Percentiles rank a stretch among this genome's conserved stretches.
phyloP scores from a whole-genome alignment of 441 rosid genomes.

The Pelargonium cotyledonis region DNA sequence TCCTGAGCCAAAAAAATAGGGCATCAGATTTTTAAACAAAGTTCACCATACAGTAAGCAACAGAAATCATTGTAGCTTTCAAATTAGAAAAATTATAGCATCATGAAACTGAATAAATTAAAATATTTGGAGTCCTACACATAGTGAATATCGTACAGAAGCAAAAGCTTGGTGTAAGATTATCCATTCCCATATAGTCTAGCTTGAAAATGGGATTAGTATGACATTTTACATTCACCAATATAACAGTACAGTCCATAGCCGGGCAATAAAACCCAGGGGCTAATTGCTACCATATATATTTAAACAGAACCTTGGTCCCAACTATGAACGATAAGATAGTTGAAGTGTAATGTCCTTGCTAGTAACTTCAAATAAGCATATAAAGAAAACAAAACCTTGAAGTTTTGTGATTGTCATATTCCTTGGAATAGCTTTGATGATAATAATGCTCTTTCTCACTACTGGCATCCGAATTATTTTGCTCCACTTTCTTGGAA shows the following conservation, averaged over 20 bases:
- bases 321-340: background rate
- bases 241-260: background rate
- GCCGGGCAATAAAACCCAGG: background rate
- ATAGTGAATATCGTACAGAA: background rate
- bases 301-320: background rate
- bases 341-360: background rate
- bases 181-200: background rate
- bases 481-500: conserved; percentile 43
- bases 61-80: conserved; percentile 7
- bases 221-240: background rate
- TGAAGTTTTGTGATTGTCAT: conserved; percentile 44
- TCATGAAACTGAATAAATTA: background rate
- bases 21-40: conserved; percentile 16
- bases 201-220: background rate
- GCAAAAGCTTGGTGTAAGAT: background rate
- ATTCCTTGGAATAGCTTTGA: conserved; percentile 41
- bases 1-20: conserved; percentile 41
- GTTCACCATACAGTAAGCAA: conserved; percentile 14
- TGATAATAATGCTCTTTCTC: conserved; percentile 39
- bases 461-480: conserved; percentile 34
- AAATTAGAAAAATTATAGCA: background rate
- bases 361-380: background rate
- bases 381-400: conserved; percentile 36
- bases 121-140: background rate
- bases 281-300: background rate